Evolutionary conservation across 257 asterid genomes (phyloP).

Genomic region (Nicotiana otophora): DNA sequence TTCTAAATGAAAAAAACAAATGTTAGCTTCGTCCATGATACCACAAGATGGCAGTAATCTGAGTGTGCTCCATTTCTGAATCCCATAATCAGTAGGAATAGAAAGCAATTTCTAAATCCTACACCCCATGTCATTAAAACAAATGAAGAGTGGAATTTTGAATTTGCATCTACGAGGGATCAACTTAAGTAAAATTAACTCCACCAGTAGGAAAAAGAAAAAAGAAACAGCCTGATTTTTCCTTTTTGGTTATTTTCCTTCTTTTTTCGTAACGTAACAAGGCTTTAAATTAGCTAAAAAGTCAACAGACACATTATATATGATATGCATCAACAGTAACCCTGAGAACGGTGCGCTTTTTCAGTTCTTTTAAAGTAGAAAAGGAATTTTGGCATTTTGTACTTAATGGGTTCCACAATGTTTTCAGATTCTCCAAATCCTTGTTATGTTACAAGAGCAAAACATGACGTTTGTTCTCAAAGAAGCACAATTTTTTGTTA

Average conservation of each 20-base stretch:
- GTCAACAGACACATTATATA: not conserved
- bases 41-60: not conserved
- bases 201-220: constrained; percentile 1
- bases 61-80: not conserved
- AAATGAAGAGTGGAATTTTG: not conserved
- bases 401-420: not conserved
- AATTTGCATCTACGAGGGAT: not conserved
- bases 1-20: not conserved
- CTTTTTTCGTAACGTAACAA: constrained; percentile 3
- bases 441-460: not conserved
- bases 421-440: not conserved
- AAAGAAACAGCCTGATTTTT: not conserved
- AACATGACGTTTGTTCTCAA: not conserved
- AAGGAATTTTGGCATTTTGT: not conserved
- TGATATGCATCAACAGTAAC: not conserved
- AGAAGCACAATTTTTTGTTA: not conserved
- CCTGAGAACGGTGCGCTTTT: not conserved
- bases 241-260: not conserved
- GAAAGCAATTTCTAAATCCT: not conserved
- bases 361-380: not conserved
- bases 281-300: not conserved
- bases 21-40: not conserved
- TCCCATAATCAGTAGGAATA: not conserved
- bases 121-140: not conserved
- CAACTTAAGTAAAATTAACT: not conserved